Conservation (phyloP, 768 basidiomycete genomes). For the Russula lepida region DNA sequence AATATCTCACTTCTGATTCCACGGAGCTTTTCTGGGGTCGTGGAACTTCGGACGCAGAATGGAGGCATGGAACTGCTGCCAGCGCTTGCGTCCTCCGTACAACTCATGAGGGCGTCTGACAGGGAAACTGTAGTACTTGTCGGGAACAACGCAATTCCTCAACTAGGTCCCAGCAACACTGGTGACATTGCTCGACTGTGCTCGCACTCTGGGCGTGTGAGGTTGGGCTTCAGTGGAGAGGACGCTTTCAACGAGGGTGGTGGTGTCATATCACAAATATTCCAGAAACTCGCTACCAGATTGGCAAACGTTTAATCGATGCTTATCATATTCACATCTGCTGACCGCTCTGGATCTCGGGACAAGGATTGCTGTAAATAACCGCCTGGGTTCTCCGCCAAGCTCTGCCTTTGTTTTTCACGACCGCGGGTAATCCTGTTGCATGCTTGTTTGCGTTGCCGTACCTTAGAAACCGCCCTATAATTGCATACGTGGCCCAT, state of each 20-base stretch:
- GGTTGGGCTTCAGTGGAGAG: constrained; percentile 18
- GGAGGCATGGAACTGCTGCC: constrained; percentile 13
- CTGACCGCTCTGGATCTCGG: constrained; percentile 2
- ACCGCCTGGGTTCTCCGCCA: neutral
- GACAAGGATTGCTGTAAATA: constrained; percentile 2
- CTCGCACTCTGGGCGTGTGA: constrained; percentile 3
- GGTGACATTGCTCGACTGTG: constrained; percentile 13
- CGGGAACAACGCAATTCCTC: constrained; percentile 2
- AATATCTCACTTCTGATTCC: constrained; percentile 18
- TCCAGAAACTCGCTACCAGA: constrained; percentile 3
- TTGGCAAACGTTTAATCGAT: constrained; percentile 2
- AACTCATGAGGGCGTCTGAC: neutral
- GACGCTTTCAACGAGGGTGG: constrained; percentile 11
- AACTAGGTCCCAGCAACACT: neutral
- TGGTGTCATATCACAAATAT: neutral
- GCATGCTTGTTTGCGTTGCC: neutral
- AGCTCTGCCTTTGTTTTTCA: neutral
- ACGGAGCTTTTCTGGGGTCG: constrained; percentile 15
- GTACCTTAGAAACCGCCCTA: constrained; percentile 9
- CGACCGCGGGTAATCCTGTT: constrained; percentile 3
- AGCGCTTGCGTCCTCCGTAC: constrained; percentile 7
- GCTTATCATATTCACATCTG: neutral
- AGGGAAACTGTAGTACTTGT: constrained; percentile 11
- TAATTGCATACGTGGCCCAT: constrained; percentile 3
- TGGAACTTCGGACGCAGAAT: constrained; percentile 12